Evolutionary conservation across 345 rosid species (phyloP), one percentile per base, ranked within the genome.

Genomic region (Populus nigra): DNA sequence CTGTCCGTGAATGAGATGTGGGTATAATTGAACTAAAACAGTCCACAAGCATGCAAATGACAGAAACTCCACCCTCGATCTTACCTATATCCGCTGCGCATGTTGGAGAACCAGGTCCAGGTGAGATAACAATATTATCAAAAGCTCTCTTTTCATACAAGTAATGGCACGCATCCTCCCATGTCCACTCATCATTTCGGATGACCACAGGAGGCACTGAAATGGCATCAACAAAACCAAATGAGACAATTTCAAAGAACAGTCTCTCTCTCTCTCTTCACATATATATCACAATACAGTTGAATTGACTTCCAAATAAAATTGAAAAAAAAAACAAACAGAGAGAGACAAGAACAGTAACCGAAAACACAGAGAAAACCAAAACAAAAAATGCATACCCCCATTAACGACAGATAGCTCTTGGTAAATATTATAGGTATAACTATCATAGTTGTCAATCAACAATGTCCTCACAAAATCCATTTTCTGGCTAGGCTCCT

Each of bases 101-200:
- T 67, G 90, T 73, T 2, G 99, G 98, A 62, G 97, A 90, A 78
- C 99, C 99, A 84, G 99, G 99, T 78, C 98, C 98, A 77, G 99
- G 99, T 55, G 99, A 95, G 77, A 93, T 91, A 39, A 95, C 99
- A 73, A 92, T 84, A 84, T 93, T 95, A 82, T 95, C 97, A 15
- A 93, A 95, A 71, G 91, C 89, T 72, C 78, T 84, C 67, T 92
- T 92, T 84, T 88, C 89, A 80, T 87, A 91, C 76, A 93, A 79
- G 84, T 85, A 86, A 43, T 68, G 84, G 73, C 83, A 84, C 69
- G 88, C 81, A 35, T 90, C 92, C 73, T 90, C 88, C 99, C 96
- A 93, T 4, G 92, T 90, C 92, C 88, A 88, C 79, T 94, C 93
- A 77, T 96, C 96, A 75, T 96, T 93, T 66, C 78, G 82, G 63